phyloP scores from a whole-genome alignment of 352 stramenopile genomes.

The Phytophthora hybrid region DNA sequence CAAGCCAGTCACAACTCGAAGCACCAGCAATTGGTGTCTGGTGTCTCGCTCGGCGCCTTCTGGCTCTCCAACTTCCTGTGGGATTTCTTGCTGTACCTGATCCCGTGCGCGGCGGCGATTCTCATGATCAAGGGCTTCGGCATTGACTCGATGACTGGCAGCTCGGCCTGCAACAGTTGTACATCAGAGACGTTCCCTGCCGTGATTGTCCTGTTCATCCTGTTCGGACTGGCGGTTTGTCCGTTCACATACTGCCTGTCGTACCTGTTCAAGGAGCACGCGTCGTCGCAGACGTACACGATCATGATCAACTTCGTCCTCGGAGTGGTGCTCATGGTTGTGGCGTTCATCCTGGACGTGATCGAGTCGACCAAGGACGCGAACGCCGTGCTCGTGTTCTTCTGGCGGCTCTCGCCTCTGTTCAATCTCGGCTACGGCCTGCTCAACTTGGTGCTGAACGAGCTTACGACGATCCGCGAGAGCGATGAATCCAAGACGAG shows the following conservation, averaged over 20 bases:
- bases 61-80: slow-evolving; percentile 97
- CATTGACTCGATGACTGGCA: slow-evolving; percentile 58
- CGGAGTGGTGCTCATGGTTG: slow-evolving; percentile 65
- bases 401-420: slow-evolving; percentile 78
- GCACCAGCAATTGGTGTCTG: slow-evolving; percentile 96
- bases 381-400: slow-evolving; percentile 68
- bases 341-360: slow-evolving; percentile 63
- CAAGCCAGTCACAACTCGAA: slow-evolving; percentile 94
- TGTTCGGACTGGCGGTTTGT: slow-evolving; percentile 69
- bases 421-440: slow-evolving; percentile 67
- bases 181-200: slow-evolving; percentile 51
- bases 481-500: slow-evolving; percentile 50
- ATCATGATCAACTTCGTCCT: slow-evolving; percentile 80
- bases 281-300: slow-evolving; percentile 74
- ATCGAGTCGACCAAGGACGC: slow-evolving; percentile 54
- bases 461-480: slow-evolving; percentile 39
- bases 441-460: slow-evolving; percentile 50
- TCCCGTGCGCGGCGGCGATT: slow-evolving; percentile 61
- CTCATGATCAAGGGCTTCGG: slow-evolving; percentile 59
- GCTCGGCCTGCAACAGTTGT: slow-evolving; percentile 56
- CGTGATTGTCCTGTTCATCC: slow-evolving; percentile 63
- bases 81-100: slow-evolving; percentile 93
- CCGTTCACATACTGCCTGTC: slow-evolving; percentile 79
- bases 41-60: slow-evolving; percentile 93
- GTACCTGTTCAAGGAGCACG: slow-evolving; percentile 71